Evolutionary conservation across 2,329 filamentous ascomycete species (phyloP).

Genomic region (Lasiodiplodia citricola): DNA sequence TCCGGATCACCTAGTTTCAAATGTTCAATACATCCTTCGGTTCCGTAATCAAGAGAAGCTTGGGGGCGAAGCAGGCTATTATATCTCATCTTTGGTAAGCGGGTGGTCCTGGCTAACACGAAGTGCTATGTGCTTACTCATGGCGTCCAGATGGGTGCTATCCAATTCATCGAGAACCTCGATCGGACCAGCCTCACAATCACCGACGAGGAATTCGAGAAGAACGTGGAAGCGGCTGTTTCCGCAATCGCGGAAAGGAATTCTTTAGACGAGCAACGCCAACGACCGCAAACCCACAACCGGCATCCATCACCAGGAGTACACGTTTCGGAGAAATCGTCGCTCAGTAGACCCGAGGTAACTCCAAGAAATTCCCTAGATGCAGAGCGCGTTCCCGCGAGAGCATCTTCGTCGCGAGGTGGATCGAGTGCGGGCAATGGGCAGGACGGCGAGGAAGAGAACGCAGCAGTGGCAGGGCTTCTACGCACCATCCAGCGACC

Average conservation of each 20-base stretch:
- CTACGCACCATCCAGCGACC: slow-evolving; percentile 90
- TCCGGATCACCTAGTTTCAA: slow-evolving; percentile 93
- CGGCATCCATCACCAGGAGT: slow-evolving; percentile 49
- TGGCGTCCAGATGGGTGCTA: slow-evolving; percentile 74
- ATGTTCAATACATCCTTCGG: slow-evolving; percentile 95
- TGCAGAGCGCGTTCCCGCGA: slow-evolving; percentile 62
- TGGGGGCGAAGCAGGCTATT: slow-evolving; percentile 96
- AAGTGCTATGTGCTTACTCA: not conserved
- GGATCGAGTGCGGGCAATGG: slow-evolving; percentile 27
- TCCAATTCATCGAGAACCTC: slow-evolving; percentile 96
- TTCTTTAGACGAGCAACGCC: slow-evolving; percentile 52
- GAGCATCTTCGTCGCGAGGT: slow-evolving; percentile 54
- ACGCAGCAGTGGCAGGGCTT: slow-evolving; percentile 80
- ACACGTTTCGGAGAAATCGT: slow-evolving; percentile 55
- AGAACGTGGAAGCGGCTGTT: slow-evolving; percentile 94
- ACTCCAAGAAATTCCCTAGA: slow-evolving; percentile 65
- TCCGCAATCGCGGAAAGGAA: slow-evolving; percentile 95
- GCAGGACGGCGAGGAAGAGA: slow-evolving; percentile 65
- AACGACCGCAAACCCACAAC: slow-evolving; percentile 34
- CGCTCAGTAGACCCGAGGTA: slow-evolving; percentile 61
- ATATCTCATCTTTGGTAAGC: slow-evolving; percentile 85
- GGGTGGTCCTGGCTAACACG: no score
- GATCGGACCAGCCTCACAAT: slow-evolving; percentile 94
- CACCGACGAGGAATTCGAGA: slow-evolving; percentile 92
- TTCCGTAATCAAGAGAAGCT: slow-evolving; percentile 98